Evolutionary conservation across 1,284 basidiomycete genomes (phyloP), one percentile per base, ranked within the genome.

Genomic region (Inonotus hispidus): DNA sequence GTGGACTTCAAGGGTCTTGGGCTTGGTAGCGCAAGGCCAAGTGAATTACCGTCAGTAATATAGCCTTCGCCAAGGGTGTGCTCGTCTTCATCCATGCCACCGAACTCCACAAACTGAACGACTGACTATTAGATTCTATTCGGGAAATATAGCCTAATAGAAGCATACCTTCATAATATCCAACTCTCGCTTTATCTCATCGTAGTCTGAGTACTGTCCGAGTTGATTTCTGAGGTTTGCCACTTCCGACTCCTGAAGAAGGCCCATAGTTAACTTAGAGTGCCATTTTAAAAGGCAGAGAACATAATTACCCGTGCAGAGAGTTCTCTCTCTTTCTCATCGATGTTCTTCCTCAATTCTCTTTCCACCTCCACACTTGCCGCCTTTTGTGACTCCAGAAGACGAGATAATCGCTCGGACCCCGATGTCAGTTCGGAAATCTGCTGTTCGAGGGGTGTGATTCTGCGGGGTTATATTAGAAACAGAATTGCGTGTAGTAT

Each of bases 161-260:
- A 55, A 1, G 67, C 78, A 25, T 58, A 92, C 94, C 85, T 98
- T 97, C 92, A 98, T 92, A 67, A 97, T 96, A 69, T 95, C 94
- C 23, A 97, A 81, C 72, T 97, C 95, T 46, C 95, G 87, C 77
- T 97, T 97, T 71, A 97, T 87, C 75, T 97, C 95, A 68, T 98
- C 95, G 68, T 97, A 98, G 72, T 97, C 93, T 3, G 74, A 74
- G 67, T 88, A 92, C 66, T 85, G 84, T 69, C 84, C 85, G 46
- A 96, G 75, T 66, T 84, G 86, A 45, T 76, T 73, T 68, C 82
- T 85, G 1, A 95, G 76, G 61, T 79, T 79, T 14, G 87, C 84
- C 8, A 88, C 77, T 73, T 95, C 92, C 1, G 72, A 69, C 2
- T 72, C 73, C 84, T 87, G 55, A 50, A 55, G 53, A 47, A 27